phyloP scores from a whole-genome alignment of 2,329 filamentous ascomycete genomes.

The Penicillium sp. region DNA sequence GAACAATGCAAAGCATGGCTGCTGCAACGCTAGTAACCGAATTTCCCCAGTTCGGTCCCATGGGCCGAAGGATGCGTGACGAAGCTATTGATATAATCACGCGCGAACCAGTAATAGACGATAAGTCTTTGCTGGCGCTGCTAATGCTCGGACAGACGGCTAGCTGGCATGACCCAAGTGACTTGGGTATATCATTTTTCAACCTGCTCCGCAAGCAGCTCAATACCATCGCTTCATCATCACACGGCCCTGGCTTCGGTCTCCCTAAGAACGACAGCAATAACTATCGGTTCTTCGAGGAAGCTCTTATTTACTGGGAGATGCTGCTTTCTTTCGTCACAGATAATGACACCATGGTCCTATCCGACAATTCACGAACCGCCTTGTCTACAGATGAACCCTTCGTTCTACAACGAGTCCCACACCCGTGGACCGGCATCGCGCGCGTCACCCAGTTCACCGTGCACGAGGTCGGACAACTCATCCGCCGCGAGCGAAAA shows the following conservation, averaged over 20 bases:
- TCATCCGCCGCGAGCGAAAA: slow-evolving; percentile 37
- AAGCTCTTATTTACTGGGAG: slow-evolving; percentile 58
- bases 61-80: slow-evolving; percentile 52
- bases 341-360: slow-evolving; percentile 39
- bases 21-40: slow-evolving; percentile 60
- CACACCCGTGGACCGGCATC: slow-evolving; percentile 42
- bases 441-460: slow-evolving; percentile 38
- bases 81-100: slow-evolving; percentile 54
- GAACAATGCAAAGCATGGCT: slow-evolving; percentile 63
- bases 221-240: slow-evolving; percentile 38
- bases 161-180: slow-evolving; percentile 58
- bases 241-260: slow-evolving; percentile 3
- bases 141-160: slow-evolving; percentile 60
- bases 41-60: slow-evolving; percentile 53
- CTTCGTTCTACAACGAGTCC: slow-evolving; percentile 35
- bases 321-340: slow-evolving; percentile 57
- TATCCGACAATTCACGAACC: slow-evolving; percentile 18
- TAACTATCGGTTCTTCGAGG: slow-evolving; percentile 55
- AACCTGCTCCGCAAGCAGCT: slow-evolving; percentile 44
- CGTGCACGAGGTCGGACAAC: slow-evolving; percentile 47
- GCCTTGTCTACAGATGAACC: slow-evolving; percentile 25
- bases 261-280: slow-evolving; percentile 30
- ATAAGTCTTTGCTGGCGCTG: slow-evolving; percentile 56
- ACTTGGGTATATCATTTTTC: slow-evolving; percentile 55
- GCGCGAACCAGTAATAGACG: slow-evolving; percentile 48